Evolutionary conservation across 192 early-diverging fungal species (phyloP), one percentile per base, ranked within the genome.

Genomic region (Fimicolochytrium jonesii): DNA sequence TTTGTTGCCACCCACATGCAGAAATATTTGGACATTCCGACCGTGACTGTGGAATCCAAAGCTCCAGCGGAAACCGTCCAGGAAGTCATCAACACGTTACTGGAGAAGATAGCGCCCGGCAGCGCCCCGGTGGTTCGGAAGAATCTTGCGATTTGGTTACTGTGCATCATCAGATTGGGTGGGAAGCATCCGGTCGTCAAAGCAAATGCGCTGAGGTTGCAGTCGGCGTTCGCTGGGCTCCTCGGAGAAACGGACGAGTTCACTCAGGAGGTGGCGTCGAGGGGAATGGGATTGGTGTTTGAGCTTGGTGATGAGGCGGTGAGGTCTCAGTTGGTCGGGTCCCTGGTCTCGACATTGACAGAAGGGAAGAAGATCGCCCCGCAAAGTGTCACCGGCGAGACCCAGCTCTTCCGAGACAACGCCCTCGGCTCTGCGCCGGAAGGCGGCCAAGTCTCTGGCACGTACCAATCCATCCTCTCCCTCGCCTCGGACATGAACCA

Each of bases 401-500:
- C 90, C 0, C 81, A 85, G 42, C 55, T 93, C 17, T 92, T 93
- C 63, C 80, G 85, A 22, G 71, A 76, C 30, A 77, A 81, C 18
- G 67, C 82, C 6, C 64, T 93, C 4, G 92, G 92, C 3, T 67
- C 77, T 20, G 71, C 92, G 4, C 92, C 92, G 4, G 53, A 55
- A 15, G 92, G 89, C 2, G 79, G 45, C 11, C 15, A 53, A 23
- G n/a, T 64, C 28, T 44, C 26, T 33, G 62, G 62, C 6, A 64
- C 62, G 6, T 64, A 64, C 62, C 51, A 55, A 13, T 20, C 85
- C 20, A 81, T 97, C 30, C 77, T 92, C 44, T 90, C 88, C 2
- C 76, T 97, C n/a, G 93, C 95, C 0, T 85, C 87, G 15, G 95
- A 95, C 37, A 84, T 97, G 82, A 93, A 92, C 53, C 91, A 94